These are phyloP conservation scores for Fusarium incarnatum DNA, from an alignment of 2,329 filamentous ascomycete genomes.

Conservation along the genomic window DNA sequence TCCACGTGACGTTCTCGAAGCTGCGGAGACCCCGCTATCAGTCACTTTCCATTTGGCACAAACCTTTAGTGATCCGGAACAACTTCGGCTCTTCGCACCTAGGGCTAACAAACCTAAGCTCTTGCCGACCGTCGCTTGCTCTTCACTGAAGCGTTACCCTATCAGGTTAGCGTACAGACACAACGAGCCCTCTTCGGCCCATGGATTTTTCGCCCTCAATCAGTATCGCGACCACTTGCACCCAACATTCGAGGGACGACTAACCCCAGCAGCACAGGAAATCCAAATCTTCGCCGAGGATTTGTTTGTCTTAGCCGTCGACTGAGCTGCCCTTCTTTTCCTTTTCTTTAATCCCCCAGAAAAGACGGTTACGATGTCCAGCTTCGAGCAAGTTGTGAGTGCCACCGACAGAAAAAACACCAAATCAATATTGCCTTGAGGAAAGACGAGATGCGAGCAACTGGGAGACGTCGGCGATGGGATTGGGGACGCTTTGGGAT, in stretches of 20 bases:
- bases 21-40: background rate
- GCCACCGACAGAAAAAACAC: constrained; percentile 37
- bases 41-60: constrained; percentile 3
- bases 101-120: constrained; percentile 59
- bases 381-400: constrained; percentile 79
- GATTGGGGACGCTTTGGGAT: constrained; percentile 32
- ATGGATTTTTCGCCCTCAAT: constrained; percentile 56
- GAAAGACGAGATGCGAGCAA: constrained; percentile 31
- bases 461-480: constrained; percentile 31
- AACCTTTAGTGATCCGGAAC: constrained; percentile 40
- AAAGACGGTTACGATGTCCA: constrained; percentile 68
- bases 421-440: constrained; percentile 34
- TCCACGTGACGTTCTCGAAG: constrained; percentile 28
- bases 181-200: constrained; percentile 55
- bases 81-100: constrained; percentile 48
- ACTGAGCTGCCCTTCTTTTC: constrained; percentile 52
- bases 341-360: constrained; percentile 48
- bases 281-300: constrained; percentile 55
- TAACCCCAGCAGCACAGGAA: constrained; percentile 57
- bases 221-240: constrained; percentile 56
- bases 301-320: constrained; percentile 52
- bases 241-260: constrained; percentile 55
- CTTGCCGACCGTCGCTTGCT: constrained; percentile 51
- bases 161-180: constrained; percentile 55
- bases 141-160: constrained; percentile 45